Conservation (phyloP, 495 filamentous ascomycete genomes). For the Penicillium soppii region DNA sequence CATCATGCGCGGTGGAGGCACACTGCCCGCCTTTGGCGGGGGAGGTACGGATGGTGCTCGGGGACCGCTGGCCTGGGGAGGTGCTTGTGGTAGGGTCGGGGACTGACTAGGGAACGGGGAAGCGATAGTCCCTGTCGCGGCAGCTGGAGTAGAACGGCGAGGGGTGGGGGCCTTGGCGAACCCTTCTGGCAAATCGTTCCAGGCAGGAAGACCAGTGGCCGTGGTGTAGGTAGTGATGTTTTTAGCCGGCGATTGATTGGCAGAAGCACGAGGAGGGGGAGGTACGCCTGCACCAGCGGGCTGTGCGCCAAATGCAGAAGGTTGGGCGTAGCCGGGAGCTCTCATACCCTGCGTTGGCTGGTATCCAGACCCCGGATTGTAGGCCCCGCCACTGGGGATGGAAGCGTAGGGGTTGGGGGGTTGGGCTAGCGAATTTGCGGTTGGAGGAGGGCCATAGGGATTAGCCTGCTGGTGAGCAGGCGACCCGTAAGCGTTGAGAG, state of each 20-base stretch:
- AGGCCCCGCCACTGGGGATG: constrained; percentile 32
- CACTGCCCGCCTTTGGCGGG: constrained; percentile 42
- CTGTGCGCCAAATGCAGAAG: constrained; percentile 43
- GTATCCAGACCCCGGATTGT: constrained; percentile 42
- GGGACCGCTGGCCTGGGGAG: constrained; percentile 42
- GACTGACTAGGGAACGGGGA: constrained; percentile 69
- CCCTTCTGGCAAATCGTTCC: constrained; percentile 92
- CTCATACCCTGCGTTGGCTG: constrained; percentile 46
- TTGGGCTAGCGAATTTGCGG: constrained; percentile 32
- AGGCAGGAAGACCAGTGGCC: constrained; percentile 68
- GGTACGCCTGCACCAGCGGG: constrained; percentile 43
- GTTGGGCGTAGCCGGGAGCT: constrained; percentile 23
- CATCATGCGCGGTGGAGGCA: constrained; percentile 53
- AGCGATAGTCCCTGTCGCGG: constrained; percentile 53
- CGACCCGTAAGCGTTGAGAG: constrained; percentile 40
- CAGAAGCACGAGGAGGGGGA: constrained; percentile 55
- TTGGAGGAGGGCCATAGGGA: constrained; percentile 33
- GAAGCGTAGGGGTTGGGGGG: constrained; percentile 64
- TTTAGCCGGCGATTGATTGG: constrained; percentile 57
- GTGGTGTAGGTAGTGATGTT: constrained; percentile 63
- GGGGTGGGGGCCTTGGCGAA: constrained; percentile 70
- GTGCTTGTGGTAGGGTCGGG: constrained; percentile 52
- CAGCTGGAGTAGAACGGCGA: constrained; percentile 68
- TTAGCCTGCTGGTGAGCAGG: constrained; percentile 24
- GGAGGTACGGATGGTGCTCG: constrained; percentile 56